Percentiles rank a stretch among this genome's conserved stretches.
phyloP scores from a whole-genome alignment of 352 stramenopile species.

The Globisporangium recalcitrans region DNA sequence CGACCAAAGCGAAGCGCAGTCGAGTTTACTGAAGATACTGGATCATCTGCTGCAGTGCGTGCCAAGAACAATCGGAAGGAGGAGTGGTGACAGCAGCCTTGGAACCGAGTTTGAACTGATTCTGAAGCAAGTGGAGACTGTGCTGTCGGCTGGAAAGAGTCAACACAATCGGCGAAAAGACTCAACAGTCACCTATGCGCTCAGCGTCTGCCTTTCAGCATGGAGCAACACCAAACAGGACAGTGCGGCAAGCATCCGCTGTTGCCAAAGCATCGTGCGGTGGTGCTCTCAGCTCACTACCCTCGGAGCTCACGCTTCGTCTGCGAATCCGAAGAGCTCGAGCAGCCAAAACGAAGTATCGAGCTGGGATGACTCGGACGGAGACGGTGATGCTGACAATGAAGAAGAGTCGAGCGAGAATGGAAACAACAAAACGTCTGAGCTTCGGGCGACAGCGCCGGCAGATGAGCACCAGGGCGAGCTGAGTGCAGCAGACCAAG shows the following conservation, averaged over 20 bases:
- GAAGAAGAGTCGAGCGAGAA: neutral
- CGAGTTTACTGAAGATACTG: slow-evolving; percentile 29
- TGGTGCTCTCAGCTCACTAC: neutral
- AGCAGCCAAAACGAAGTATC: neutral
- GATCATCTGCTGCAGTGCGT: slow-evolving; percentile 20
- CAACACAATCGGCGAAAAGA: neutral
- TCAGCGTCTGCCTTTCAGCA: neutral
- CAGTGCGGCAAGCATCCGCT: neutral
- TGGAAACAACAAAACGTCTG: neutral
- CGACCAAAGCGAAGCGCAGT: slow-evolving; percentile 30
- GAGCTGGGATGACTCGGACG: slow-evolving; percentile 42
- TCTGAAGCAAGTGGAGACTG: slow-evolving; percentile 5
- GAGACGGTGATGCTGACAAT: slow-evolving; percentile 9
- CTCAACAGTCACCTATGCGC: neutral
- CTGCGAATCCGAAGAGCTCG: neutral
- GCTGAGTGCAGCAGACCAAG: neutral
- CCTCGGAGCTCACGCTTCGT: neutral
- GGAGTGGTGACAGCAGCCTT: neutral
- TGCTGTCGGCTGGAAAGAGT: neutral
- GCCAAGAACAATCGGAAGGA: neutral
- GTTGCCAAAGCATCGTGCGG: neutral
- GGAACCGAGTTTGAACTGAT: neutral
- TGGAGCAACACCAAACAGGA: neutral
- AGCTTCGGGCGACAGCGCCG: neutral
- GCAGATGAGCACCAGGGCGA: neutral